Percentiles rank a stretch among this genome's conserved stretches.
Evolutionary conservation across 495 filamentous ascomycete genomes (phyloP).

Genomic region (Xylaria longipes): DNA sequence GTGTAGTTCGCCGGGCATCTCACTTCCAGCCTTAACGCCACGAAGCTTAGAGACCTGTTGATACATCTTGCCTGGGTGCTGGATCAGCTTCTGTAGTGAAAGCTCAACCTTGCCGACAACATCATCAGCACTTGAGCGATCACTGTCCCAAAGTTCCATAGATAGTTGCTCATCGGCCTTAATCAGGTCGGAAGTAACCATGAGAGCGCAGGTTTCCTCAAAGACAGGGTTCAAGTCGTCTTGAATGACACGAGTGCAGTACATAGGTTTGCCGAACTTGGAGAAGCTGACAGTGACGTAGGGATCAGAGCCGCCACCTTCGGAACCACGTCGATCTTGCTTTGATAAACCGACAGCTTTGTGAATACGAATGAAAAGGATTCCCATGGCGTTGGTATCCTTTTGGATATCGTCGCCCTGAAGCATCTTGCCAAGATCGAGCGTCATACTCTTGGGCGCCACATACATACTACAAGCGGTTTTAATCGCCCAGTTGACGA

Average conservation of each 20-base stretch:
- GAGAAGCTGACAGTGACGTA: constrained; percentile 76
- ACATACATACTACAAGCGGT: constrained; percentile 89
- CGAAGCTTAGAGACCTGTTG: constrained; percentile 84
- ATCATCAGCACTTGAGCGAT: constrained; percentile 86
- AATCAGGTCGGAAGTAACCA: constrained; percentile 86
- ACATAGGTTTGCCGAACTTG: constrained; percentile 98
- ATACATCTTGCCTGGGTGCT: constrained; percentile 91
- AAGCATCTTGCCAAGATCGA: constrained; percentile 89
- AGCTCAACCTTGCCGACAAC: constrained; percentile 94
- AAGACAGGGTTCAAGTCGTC: constrained; percentile 95
- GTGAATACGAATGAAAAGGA: constrained; percentile 91
- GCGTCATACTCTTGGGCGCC: constrained; percentile 92
- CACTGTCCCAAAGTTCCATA: constrained; percentile 95
- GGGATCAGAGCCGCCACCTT: constrained; percentile 91
- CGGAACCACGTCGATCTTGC: constrained; percentile 82
- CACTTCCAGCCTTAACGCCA: constrained; percentile 79
- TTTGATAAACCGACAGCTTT: constrained; percentile 86
- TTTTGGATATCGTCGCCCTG: constrained; percentile 90
- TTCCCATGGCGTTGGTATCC: constrained; percentile 81
- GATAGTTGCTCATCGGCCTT: constrained; percentile 92
- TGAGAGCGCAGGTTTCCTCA: constrained; percentile 85
- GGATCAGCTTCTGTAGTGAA: constrained; percentile 91
- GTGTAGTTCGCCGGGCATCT: constrained; percentile 91
- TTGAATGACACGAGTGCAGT: constrained; percentile 92
- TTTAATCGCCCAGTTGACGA: constrained; percentile 94